Conservation (phyloP, 1,284 basidiomycete genomes). For the Puccinia brachypodii region DNA sequence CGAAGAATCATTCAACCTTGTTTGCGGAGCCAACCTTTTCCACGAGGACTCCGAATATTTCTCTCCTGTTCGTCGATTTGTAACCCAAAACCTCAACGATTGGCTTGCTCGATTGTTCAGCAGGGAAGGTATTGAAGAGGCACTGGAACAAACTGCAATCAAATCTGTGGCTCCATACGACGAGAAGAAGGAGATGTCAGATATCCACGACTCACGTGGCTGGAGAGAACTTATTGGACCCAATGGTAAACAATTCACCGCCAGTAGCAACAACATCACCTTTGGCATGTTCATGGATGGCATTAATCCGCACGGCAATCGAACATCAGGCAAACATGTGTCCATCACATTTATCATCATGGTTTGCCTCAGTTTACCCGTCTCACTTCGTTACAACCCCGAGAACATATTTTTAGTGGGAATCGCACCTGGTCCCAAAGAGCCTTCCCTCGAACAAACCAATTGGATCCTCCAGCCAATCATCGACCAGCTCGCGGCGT, state of each 20-base stretch:
- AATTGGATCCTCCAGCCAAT: slow-evolving; percentile 54
- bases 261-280: not conserved
- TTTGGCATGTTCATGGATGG: slow-evolving; percentile 11
- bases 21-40: not conserved
- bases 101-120: slow-evolving; percentile 2
- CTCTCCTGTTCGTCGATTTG: not conserved
- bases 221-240: slow-evolving; percentile 20
- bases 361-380: slow-evolving; percentile 51
- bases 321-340: slow-evolving; percentile 2
- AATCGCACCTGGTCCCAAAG: slow-evolving; percentile 50
- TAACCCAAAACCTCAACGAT: not conserved
- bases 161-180: not conserved
- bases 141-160: not conserved
- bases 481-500: slow-evolving; percentile 53
- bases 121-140: not conserved
- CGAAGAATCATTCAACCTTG: not conserved
- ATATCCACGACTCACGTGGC: slow-evolving; percentile 18
- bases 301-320: slow-evolving; percentile 26
- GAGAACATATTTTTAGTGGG: too few relatives aligned
- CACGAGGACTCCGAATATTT: too few relatives aligned
- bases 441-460: slow-evolving; percentile 50
- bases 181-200: not conserved
- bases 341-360: slow-evolving; percentile 19
- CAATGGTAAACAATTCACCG: not conserved
- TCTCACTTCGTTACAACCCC: slow-evolving; percentile 54